Conservation (phyloP, 108 stramenopile genomes). For the Nitzschia sp. region DNA sequence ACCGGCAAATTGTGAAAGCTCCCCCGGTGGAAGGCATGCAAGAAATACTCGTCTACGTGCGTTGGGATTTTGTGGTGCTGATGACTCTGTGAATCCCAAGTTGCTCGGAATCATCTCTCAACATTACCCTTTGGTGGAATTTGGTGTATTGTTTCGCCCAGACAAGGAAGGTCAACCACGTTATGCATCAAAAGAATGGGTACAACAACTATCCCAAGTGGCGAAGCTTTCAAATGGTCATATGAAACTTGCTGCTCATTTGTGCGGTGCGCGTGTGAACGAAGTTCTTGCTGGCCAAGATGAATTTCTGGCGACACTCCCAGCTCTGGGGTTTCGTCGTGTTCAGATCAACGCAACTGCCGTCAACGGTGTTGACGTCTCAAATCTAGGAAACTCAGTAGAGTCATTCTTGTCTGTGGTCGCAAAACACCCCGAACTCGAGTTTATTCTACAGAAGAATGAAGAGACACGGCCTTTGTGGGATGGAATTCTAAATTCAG, state of each 20-base stretch:
- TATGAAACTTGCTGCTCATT: constrained; percentile 86
- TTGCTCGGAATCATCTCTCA: constrained; percentile 57
- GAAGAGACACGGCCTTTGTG: constrained; percentile 82
- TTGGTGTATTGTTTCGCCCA: constrained; percentile 90
- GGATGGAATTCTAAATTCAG: constrained; percentile 49
- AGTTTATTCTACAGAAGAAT: constrained; percentile 93
- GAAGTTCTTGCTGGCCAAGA: constrained; percentile 74
- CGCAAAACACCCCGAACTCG: constrained; percentile 52
- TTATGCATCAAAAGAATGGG: constrained; percentile 80
- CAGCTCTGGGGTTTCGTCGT: constrained; percentile 73
- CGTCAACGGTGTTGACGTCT: constrained; percentile 89
- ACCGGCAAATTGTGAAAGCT: too few relatives aligned
- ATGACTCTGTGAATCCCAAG: constrained; percentile 85
- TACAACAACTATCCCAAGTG: constrained; percentile 46
- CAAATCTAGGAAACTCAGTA: constrained; percentile 50
- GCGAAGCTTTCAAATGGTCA: constrained; percentile 1
- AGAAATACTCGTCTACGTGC: constrained; percentile 47
- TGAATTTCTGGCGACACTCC: constrained; percentile 57
- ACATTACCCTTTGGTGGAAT: constrained; percentile 82
- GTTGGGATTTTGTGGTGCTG: constrained; percentile 92
- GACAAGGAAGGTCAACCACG: constrained; percentile 90
- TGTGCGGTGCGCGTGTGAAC: constrained; percentile 86
- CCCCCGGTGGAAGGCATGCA: too few relatives aligned
- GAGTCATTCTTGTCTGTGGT: constrained; percentile 44
- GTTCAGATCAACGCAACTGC: constrained; percentile 95